These are phyloP conservation scores for Dactylellina haptotyla DNA, from an alignment of 2,329 filamentous ascomycete species.

Conservation along the genomic window DNA sequence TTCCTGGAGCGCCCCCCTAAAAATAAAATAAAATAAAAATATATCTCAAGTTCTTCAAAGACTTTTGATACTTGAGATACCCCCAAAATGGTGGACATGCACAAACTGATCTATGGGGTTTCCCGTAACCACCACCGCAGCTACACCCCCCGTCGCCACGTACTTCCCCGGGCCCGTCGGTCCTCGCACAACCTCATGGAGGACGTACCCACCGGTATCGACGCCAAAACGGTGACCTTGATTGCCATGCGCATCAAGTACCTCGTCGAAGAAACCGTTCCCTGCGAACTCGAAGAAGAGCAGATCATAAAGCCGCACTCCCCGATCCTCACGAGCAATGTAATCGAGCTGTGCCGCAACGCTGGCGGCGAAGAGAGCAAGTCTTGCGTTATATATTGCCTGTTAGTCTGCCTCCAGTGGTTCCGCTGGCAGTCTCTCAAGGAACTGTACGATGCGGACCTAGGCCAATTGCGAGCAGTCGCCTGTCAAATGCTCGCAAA, in stretches of 20 bases:
- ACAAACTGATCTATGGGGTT: conserved; percentile 46
- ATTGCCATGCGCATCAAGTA: conserved; percentile 83
- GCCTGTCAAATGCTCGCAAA: conserved; percentile 96
- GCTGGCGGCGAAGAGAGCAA: conserved; percentile 79
- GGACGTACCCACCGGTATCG: conserved; percentile 19
- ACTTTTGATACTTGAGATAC: conserved; percentile 6
- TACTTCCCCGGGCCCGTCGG: conserved; percentile 9
- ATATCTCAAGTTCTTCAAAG: too few species aligned
- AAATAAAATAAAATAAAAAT: too few species aligned
- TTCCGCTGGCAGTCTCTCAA: conserved; percentile 59
- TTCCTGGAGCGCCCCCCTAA: conserved; percentile 29
- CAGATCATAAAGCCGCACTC: conserved; percentile 83
- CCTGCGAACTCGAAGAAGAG: conserved; percentile 84
- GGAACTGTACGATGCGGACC: conserved; percentile 90
- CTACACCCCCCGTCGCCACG: conserved; percentile 34
- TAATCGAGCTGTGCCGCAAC: conserved; percentile 81
- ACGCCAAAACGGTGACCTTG: conserved; percentile 81
- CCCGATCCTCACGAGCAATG: conserved; percentile 80
- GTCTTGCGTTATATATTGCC: conserved; percentile 83
- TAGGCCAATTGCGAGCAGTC: conserved; percentile 75
- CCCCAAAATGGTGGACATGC: conserved; percentile 50
- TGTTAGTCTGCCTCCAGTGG: conserved; percentile 78
- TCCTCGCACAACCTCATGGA: conserved; percentile 21
- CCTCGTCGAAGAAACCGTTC: conserved; percentile 81
- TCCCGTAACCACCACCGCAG: conserved; percentile 32